Evolutionary conservation across 2,329 filamentous ascomycete species (phyloP).

Genomic region (Sarocladiaceae sp.): DNA sequence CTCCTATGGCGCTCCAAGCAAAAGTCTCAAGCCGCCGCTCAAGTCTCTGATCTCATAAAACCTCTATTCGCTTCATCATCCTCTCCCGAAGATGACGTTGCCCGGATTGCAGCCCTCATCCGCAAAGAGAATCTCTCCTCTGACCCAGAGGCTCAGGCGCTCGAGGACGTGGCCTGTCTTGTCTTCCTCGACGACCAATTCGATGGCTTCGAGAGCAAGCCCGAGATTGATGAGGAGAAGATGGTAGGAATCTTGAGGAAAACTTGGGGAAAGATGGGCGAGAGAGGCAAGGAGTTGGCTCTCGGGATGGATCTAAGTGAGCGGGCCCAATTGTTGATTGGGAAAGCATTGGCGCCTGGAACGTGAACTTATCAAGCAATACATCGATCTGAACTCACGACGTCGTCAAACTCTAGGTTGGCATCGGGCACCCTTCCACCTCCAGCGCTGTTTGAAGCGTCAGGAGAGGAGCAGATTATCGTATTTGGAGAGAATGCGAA

Average conservation of each 20-base stretch:
- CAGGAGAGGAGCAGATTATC: too few species aligned
- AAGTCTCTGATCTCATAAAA: slow-evolving; percentile 49
- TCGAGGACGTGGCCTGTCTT: slow-evolving; percentile 82
- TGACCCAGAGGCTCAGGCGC: slow-evolving; percentile 58
- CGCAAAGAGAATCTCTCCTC: slow-evolving; percentile 66
- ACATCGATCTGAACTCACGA: not conserved
- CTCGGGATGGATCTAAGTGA: slow-evolving; percentile 59
- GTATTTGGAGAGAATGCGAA: too few species aligned
- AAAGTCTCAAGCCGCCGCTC: slow-evolving; percentile 55
- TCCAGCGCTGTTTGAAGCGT: too few species aligned
- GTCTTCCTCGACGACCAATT: slow-evolving; percentile 87
- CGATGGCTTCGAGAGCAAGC: slow-evolving; percentile 65
- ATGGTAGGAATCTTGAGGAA: slow-evolving; percentile 63
- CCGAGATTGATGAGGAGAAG: slow-evolving; percentile 68
- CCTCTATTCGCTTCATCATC: slow-evolving; percentile 29
- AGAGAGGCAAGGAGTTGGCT: slow-evolving; percentile 56
- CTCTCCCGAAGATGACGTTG: slow-evolving; percentile 43
- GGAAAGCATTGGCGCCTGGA: slow-evolving; percentile 46
- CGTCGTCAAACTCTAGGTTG: not conserved
- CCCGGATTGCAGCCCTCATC: slow-evolving; percentile 63
- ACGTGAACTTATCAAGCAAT: not conserved
- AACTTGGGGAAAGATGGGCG: slow-evolving; percentile 72
- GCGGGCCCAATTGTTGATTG: slow-evolving; percentile 53
- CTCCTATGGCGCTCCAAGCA: slow-evolving; percentile 71
- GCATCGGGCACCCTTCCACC: too few species aligned